phyloP scores from a whole-genome alignment of 2,329 filamentous ascomycete species.

The Paraphaeosphaeria minitans region DNA sequence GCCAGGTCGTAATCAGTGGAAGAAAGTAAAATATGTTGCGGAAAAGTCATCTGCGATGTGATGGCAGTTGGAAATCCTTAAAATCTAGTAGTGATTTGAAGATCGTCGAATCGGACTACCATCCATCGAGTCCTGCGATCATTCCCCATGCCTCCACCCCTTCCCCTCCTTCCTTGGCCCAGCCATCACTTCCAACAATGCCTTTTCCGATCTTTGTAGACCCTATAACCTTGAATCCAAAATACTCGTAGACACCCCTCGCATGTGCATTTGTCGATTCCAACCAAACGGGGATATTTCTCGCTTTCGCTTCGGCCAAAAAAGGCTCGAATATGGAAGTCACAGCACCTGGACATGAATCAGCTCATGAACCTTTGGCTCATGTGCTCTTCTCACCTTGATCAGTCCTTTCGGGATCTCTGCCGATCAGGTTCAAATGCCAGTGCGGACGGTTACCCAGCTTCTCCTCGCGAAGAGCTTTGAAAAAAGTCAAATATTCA shows the following conservation, averaged over 20 bases:
- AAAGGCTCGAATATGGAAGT: constrained; percentile 7
- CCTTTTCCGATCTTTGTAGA: constrained; percentile 4
- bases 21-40: too few relatives aligned
- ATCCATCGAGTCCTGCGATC: constrained; percentile 9
- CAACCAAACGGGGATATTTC: constrained; percentile 8
- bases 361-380: background rate
- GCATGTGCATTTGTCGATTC: constrained; percentile 11
- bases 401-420: constrained; percentile 1
- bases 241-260: constrained; percentile 5
- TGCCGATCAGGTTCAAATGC: constrained; percentile 6
- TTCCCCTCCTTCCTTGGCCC: constrained; percentile 7
- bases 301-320: constrained; percentile 3
- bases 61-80: too few relatives aligned
- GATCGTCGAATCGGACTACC: background rate
- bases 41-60: too few relatives aligned
- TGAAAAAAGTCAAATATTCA: constrained; percentile 7
- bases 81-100: background rate
- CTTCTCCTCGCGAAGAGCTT: constrained; percentile 4
- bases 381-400: background rate
- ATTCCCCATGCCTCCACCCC: constrained; percentile 9
- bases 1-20: too few relatives aligned
- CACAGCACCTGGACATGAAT: constrained; percentile 2
- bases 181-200: constrained; percentile 8
- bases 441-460: constrained; percentile 8
- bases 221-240: constrained; percentile 9